Conservation (phyloP, 1,139 yeast genomes). For the Geotrichum cucujoidarum region DNA sequence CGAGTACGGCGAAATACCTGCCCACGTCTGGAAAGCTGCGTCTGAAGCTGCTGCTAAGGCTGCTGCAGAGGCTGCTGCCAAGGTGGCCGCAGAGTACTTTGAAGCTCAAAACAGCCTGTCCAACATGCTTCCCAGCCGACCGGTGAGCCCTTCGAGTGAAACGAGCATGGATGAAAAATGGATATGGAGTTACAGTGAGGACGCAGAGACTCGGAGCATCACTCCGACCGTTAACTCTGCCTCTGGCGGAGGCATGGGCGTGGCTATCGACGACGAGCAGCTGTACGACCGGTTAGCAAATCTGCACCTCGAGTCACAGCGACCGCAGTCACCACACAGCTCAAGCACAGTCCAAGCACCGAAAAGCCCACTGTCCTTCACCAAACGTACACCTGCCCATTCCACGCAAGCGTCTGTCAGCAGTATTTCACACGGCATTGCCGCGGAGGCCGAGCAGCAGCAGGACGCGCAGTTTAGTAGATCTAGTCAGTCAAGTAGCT, state of each 20-base stretch:
- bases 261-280: not conserved
- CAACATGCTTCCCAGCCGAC: slow-evolving; percentile 1
- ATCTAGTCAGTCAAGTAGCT: not conserved
- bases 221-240: not conserved
- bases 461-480: not conserved
- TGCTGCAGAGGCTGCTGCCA: slow-evolving; percentile 1
- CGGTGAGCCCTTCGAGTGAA: not conserved
- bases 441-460: not conserved
- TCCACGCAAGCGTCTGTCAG: not conserved
- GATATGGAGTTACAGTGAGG: not conserved
- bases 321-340: not conserved
- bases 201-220: not conserved
- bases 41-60: slow-evolving; percentile 2
- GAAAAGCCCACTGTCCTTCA: not conserved
- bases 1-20: not conserved
- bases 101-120: not conserved
- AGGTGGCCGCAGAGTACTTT: slow-evolving; percentile 1
- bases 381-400: not conserved
- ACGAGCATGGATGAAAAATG: not conserved
- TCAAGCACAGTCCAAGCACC: not conserved
- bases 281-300: not conserved
- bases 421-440: not conserved
- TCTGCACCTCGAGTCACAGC: not conserved
- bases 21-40: not conserved
- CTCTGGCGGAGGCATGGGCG: not conserved